These are phyloP conservation scores for Cyberlindnera xylosilytica DNA, from an alignment of 805 yeast genomes.

Conservation along the genomic window DNA sequence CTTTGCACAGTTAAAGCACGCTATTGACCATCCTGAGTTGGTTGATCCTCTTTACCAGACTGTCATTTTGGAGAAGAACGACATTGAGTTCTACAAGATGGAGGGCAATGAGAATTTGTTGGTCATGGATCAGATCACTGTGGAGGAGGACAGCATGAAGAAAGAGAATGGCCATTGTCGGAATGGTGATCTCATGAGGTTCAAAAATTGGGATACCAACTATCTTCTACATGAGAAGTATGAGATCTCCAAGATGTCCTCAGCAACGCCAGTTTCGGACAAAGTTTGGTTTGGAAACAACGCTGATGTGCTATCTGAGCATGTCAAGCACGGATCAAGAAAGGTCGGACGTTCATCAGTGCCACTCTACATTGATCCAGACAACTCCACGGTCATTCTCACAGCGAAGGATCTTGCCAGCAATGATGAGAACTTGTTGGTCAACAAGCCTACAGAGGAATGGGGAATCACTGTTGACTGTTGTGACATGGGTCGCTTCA, in stretches of 20 bases:
- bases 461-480: conserved; percentile 60
- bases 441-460: conserved; percentile 48
- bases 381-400: conserved; percentile 47
- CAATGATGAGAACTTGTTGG: conserved; percentile 28
- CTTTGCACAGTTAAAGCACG: conserved; percentile 39
- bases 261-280: conserved; percentile 57
- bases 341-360: conserved; percentile 2
- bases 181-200: conserved; percentile 37
- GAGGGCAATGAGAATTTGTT: conserved; percentile 11
- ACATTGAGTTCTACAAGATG: conserved; percentile 12
- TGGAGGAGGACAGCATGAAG: too few relatives aligned
- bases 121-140: conserved; percentile 27
- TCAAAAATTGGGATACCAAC: conserved; percentile 65
- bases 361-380: conserved; percentile 48
- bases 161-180: conserved; percentile 27
- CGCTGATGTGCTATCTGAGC: conserved; percentile 47
- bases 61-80: conserved; percentile 18
- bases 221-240: conserved; percentile 69
- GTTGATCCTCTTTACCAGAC: conserved; percentile 25
- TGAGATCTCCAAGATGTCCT: conserved; percentile 82
- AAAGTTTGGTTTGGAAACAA: conserved; percentile 82
- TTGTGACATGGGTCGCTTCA: conserved; percentile 56
- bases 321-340: background rate
- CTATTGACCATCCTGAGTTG: conserved; percentile 27
- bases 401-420: conserved; percentile 29